Base-by-base conservation (phyloP, 208 protist species). In the Trypanosoma rangeli region DNA sequence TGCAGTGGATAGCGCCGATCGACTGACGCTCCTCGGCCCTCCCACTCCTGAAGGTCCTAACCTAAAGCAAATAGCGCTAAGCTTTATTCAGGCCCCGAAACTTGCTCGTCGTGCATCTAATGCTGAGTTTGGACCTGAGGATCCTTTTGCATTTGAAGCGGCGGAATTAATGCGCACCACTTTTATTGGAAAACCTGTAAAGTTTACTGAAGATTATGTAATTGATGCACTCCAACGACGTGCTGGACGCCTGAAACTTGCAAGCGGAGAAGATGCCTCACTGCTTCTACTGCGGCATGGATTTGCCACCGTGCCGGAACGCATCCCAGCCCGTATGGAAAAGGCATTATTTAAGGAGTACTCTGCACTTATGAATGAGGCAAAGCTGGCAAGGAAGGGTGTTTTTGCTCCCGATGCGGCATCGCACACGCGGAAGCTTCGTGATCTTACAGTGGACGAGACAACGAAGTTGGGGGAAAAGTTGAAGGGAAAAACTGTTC, bases 151-250 rank as follows among this genome's bases (percentile, higher is more conserved):
- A 15, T 88, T 83, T 83, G 89, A 94, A 65, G 93, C 93, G 12
- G 79, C 75, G 0, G 90, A 97, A 80, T 82, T 95, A 39, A 86
- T 96, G 22, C 90, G 93, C 57, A 80, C 64, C 29, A 77, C 68
- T 10, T 92, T 93, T 58, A 95, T 97, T 64, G 93, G 93, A 52
- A 94, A 95, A 72, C 76, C 78, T 57, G 90, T 96, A 39, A 78
- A 85, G 49, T 97, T 96, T 58, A 77, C 74, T 22, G 85, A 95
- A 69, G 93, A 96, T 64, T 94, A 94, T 79, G 79, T 82, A 58
- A 95, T 96, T 65, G 90, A 97, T 42, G 73, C 79, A 7, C 70
- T 94, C 24, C 78, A 94, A 55, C 81, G 93, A 61, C 86, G 72
- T 31, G 86, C 87, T 4, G 93, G 93, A n/a, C 82, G 87, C 10